Percentiles rank a stretch among this genome's conserved stretches.
Evolutionary conservation across 768 basidiomycete genomes (phyloP).

Genomic region (Mycena floridula): DNA sequence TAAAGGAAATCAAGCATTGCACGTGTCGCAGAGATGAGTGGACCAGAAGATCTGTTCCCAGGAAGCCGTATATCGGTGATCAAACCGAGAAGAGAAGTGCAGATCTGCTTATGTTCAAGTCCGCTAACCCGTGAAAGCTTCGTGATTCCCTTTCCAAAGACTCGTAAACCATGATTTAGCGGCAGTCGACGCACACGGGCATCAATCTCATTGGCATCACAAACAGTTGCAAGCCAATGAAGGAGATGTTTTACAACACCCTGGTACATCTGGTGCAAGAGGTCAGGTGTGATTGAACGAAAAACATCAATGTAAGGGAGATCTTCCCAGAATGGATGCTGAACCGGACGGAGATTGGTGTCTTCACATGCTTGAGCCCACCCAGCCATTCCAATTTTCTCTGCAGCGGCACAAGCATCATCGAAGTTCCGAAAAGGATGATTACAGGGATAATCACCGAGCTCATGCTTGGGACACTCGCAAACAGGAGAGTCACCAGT

Average conservation of each 20-base stretch:
- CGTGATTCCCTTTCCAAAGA: conserved; percentile 6
- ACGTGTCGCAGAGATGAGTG: conserved; percentile 19
- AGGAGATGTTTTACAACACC: conserved; percentile 25
- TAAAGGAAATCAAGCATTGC: conserved; percentile 33
- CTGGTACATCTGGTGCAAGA: too few species aligned
- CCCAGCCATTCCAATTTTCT: too few species aligned
- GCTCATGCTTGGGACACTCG: conserved; percentile 7
- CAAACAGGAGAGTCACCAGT: conserved; percentile 24
- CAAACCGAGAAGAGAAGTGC: conserved; percentile 18
- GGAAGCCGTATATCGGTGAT: conserved; percentile 17
- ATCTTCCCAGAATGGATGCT: too few species aligned
- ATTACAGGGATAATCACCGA: conserved; percentile 9
- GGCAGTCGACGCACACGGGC: conserved; percentile 24
- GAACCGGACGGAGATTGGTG: conserved; percentile 10
- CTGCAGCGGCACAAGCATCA: conserved; percentile 2
- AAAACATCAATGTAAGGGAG: too few species aligned
- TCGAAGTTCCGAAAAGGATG: conserved; percentile 1
- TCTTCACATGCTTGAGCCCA: conserved; percentile 4
- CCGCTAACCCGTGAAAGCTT: neutral
- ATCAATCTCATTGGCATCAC: conserved; percentile 27
- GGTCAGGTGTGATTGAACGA: too few species aligned
- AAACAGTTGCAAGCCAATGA: conserved; percentile 14
- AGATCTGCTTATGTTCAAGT: neutral
- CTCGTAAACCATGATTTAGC: conserved; percentile 25
- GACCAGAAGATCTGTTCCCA: conserved; percentile 4